Percentiles rank a stretch among this genome's conserved stretches.
Evolutionary conservation across 2,329 filamentous ascomycete species (phyloP).

Genomic region (Fusarium camptoceras): DNA sequence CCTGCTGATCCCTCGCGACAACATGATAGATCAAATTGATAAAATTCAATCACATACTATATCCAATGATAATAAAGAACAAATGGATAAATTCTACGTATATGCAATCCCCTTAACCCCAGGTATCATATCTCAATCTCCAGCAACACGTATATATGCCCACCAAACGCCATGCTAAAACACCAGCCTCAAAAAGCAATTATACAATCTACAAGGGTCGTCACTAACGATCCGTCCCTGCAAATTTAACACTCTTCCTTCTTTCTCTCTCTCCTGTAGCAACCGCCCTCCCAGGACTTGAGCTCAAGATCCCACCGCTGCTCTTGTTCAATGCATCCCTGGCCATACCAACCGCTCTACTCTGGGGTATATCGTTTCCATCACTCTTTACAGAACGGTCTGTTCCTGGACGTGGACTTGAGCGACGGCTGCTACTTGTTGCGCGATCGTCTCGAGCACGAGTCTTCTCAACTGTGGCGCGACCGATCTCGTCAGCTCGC

Average conservation of each 20-base stretch:
- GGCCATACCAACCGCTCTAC: conserved; percentile 70
- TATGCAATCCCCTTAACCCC: not conserved
- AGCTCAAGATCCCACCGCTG: conserved; percentile 58
- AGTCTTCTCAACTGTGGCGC: conserved; percentile 58
- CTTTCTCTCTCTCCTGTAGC: conserved; percentile 62
- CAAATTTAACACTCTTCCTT: conserved; percentile 74
- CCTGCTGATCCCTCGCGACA: not conserved
- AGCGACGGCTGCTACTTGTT: conserved; percentile 44
- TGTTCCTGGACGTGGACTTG: conserved; percentile 45
- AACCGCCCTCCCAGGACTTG: conserved; percentile 59
- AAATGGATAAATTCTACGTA: not conserved
- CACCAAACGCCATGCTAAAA: not conserved
- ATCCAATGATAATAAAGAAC: not conserved
- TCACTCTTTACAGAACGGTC: conserved; percentile 57
- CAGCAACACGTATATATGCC: not conserved
- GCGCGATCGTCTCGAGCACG: conserved; percentile 45
- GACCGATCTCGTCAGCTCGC: conserved; percentile 64
- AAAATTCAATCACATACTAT: too few species aligned
- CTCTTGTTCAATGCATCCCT: conserved; percentile 62
- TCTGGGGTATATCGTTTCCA: conserved; percentile 66
- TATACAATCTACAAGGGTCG: not conserved
- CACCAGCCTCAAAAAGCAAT: not conserved
- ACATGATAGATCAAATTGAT: not conserved
- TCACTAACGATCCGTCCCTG: conserved; percentile 52
- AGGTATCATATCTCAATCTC: not conserved